Percentiles rank a stretch among this genome's conserved stretches.
Conservation (phyloP, 1,139 yeast genomes). For the Blastobotrys petasosporus region DNA sequence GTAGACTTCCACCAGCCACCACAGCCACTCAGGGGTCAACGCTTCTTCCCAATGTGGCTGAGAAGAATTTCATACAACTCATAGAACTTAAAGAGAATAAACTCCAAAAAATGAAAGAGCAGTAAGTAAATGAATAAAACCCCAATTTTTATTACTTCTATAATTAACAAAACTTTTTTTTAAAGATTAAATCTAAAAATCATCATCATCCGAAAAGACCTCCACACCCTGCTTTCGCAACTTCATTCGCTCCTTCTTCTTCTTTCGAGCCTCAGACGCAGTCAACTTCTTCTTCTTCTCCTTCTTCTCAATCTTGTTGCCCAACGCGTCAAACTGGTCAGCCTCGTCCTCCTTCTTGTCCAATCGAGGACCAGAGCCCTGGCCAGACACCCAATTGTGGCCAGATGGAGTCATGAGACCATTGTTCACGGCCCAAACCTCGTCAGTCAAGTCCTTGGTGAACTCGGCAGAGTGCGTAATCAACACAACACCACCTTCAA, state of each 20-base stretch:
- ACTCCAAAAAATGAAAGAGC: too few relatives aligned
- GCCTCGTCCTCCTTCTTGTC: conserved; percentile 95
- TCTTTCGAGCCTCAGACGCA: conserved; percentile 99
- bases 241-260: conserved; percentile 99
- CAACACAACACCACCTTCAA: conserved; percentile 99
- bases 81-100: not conserved
- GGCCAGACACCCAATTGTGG: conserved; percentile 99
- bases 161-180: not conserved
- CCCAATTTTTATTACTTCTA: conserved; percentile 1
- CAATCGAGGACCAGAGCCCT: conserved; percentile 99
- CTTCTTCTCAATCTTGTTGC: conserved; percentile 95
- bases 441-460: conserved; percentile 98
- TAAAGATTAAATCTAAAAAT: conserved; percentile 33
- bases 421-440: conserved; percentile 98
- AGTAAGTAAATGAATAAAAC: not conserved
- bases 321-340: conserved; percentile 99
- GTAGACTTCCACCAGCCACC: too few relatives aligned
- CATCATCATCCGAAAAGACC: conserved; percentile 95
- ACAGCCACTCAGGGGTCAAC: not conserved
- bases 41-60: not conserved
- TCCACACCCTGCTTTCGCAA: conserved; percentile 99
- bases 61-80: not conserved
- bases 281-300: conserved; percentile 97
- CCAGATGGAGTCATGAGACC: conserved; percentile 99
- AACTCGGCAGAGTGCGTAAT: conserved; percentile 99